These are phyloP conservation scores for Pseudonitzschia multistriata DNA, from an alignment of 108 stramenopile species.

Conservation along the genomic window DNA sequence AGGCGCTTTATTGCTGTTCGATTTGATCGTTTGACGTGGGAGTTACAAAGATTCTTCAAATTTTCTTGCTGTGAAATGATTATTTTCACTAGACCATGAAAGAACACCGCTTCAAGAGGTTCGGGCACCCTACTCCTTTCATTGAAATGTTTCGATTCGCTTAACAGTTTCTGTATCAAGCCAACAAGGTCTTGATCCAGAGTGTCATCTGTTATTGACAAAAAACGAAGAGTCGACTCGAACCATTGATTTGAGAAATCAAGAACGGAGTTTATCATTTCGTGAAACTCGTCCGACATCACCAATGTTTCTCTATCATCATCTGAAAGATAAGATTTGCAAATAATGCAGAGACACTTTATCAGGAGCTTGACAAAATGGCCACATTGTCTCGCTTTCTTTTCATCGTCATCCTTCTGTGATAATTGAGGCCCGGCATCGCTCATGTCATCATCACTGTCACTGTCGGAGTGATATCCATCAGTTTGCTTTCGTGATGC, in stretches of 20 bases:
- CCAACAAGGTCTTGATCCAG: conserved; percentile 23
- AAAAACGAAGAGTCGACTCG: conserved; percentile 4
- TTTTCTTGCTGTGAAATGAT: conserved; percentile 18
- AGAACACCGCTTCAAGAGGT: conserved; percentile 3
- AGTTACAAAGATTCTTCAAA: conserved; percentile 4
- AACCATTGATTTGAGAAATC: conserved; percentile 27
- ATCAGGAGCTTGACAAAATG: conserved; percentile 21
- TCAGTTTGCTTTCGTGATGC: background rate
- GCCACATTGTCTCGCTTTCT: conserved; percentile 27
- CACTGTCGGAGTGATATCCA: conserved; percentile 21
- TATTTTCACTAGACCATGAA: conserved; percentile 14
- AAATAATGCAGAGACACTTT: background rate
- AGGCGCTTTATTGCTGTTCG: conserved; percentile 38
- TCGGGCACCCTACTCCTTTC: background rate
- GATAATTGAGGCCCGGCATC: conserved; percentile 4
- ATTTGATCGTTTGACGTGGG: conserved; percentile 38
- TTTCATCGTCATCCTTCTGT: conserved; percentile 22
- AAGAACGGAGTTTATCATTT: conserved; percentile 7
- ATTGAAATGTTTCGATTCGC: background rate
- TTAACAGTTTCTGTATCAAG: conserved; percentile 2
- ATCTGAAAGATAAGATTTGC: conserved; percentile 3
- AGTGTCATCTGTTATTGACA: conserved; percentile 12
- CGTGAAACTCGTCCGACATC: conserved; percentile 7
- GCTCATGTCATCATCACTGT: conserved; percentile 23
- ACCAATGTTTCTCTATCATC: conserved; percentile 13